Evolutionary conservation across 2,329 filamentous ascomycete species (phyloP).

Genomic region (Ceratocystiopsis minuta): DNA sequence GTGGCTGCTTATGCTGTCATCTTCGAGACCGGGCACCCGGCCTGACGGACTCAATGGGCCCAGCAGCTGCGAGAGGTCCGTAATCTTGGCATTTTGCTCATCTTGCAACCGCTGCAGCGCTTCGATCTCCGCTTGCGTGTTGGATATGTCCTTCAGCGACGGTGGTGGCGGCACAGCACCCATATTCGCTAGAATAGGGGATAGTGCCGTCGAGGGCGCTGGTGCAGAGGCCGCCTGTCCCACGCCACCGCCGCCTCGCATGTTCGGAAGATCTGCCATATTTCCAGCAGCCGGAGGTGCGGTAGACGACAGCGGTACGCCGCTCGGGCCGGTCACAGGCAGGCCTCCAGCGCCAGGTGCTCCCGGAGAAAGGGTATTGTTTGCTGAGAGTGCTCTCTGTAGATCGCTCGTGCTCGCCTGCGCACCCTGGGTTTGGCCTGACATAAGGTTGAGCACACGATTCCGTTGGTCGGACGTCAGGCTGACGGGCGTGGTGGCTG

Average conservation of each 20-base stretch:
- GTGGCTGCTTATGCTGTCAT: constrained; percentile 12
- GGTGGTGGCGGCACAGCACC: constrained; percentile 32
- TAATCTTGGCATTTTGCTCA: constrained; percentile 60
- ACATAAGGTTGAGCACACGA: constrained; percentile 42
- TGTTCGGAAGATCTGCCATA: no score
- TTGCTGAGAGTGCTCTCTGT: background rate
- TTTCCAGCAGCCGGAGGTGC: no score
- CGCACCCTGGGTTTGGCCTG: constrained; percentile 17
- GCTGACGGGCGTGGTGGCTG: constrained; percentile 35
- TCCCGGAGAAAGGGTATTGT: background rate
- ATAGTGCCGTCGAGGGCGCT: constrained; percentile 11
- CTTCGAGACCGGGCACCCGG: constrained; percentile 51
- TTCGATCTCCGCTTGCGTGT: constrained; percentile 59
- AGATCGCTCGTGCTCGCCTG: no score
- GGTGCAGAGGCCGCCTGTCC: no score
- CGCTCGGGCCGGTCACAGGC: constrained; percentile 2
- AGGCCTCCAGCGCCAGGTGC: no score
- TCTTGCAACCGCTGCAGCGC: constrained; percentile 61
- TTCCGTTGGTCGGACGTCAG: constrained; percentile 39
- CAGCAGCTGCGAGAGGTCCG: constrained; percentile 54
- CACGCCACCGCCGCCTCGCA: no score
- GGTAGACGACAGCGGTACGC: constrained; percentile 1
- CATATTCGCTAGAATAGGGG: constrained; percentile 30
- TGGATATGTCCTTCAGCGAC: constrained; percentile 44
- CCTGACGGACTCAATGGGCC: constrained; percentile 68